These are phyloP conservation scores for Nitzschia sp. DNA, from an alignment of 108 stramenopile genomes.

Conservation along the genomic window DNA sequence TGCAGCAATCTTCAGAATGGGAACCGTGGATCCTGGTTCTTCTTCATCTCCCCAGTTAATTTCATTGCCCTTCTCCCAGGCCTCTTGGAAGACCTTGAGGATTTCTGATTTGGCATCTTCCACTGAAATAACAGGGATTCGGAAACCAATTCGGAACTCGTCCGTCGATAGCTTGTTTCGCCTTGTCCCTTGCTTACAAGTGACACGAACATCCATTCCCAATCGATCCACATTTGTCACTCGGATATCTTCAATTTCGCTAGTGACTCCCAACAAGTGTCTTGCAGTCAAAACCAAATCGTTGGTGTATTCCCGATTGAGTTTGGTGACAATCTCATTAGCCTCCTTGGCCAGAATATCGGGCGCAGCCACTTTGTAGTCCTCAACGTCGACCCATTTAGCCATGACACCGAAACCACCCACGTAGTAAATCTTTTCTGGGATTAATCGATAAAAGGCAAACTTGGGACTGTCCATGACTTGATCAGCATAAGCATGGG, in stretches of 20 bases:
- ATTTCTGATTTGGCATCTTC: conserved; percentile 98
- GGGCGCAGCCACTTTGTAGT: conserved; percentile 83
- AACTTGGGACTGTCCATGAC: conserved; percentile 94
- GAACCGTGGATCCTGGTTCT: conserved; percentile 66
- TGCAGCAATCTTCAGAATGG: conserved; percentile 81
- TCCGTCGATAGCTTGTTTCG: conserved; percentile 88
- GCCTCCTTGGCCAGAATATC: conserved; percentile 96
- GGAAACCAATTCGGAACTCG: conserved; percentile 95
- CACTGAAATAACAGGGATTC: conserved; percentile 86
- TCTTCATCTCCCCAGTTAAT: conserved; percentile 71
- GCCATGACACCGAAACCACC: conserved; percentile 95
- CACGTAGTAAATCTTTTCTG: conserved; percentile 91
- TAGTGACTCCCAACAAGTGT: conserved; percentile 68
- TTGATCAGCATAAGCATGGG: conserved; percentile 95
- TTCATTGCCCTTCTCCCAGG: conserved; percentile 92
- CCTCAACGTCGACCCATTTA: conserved; percentile 90
- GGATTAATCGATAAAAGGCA: conserved; percentile 87
- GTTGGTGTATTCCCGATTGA: conserved; percentile 70
- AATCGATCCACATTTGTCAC: conserved; percentile 93
- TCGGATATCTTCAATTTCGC: conserved; percentile 61
- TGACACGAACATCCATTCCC: conserved; percentile 95
- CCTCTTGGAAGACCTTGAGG: conserved; percentile 96
- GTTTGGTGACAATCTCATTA: conserved; percentile 61
- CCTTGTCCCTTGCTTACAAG: conserved; percentile 63
- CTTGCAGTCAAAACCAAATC: conserved; percentile 65